Conservation (phyloP, 345 rosid species). For the Gossypium raimondii region DNA sequence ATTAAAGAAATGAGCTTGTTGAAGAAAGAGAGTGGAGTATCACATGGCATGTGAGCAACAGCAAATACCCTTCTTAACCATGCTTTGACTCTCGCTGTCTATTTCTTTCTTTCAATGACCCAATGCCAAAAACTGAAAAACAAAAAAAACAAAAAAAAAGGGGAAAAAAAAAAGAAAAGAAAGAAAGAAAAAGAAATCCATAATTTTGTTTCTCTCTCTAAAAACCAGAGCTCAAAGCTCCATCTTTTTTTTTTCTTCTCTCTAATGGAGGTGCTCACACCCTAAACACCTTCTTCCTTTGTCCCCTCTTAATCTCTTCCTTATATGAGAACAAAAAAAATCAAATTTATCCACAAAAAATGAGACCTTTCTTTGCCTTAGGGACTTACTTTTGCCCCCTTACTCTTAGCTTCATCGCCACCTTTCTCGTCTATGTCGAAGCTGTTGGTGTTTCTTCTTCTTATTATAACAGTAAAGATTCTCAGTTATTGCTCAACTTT, state of each 20-base stretch:
- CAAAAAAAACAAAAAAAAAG: too few relatives aligned
- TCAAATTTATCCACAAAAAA: slow-evolving; percentile 5
- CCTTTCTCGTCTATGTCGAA: slow-evolving; percentile 26
- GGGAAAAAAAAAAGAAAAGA: too few relatives aligned
- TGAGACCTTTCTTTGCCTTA: slow-evolving; percentile 21
- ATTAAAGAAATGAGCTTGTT: background rate
- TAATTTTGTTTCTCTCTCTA: slow-evolving; percentile 8
- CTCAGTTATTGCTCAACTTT: slow-evolving; percentile 57
- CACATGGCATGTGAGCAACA: slow-evolving; percentile 94
- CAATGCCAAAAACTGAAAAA: background rate
- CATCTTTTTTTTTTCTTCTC: slow-evolving; percentile 11
- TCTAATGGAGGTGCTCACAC: slow-evolving; percentile 49
- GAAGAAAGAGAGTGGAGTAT: slow-evolving; percentile 25
- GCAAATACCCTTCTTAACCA: slow-evolving; percentile 61
- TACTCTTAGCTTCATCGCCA: slow-evolving; percentile 22
- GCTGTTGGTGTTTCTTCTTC: slow-evolving; percentile 5
- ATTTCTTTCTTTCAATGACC: background rate
- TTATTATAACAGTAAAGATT: slow-evolving; percentile 32
- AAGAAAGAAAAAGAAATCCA: background rate
- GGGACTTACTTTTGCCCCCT: slow-evolving; percentile 18
- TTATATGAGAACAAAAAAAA: background rate
- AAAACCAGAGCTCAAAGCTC: slow-evolving; percentile 23
- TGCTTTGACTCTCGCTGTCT: slow-evolving; percentile 36
- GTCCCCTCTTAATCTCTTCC: background rate
- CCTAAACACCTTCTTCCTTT: slow-evolving; percentile 27